Conservation (phyloP, 805 yeast genomes). For the Spathaspora gorwiae region DNA sequence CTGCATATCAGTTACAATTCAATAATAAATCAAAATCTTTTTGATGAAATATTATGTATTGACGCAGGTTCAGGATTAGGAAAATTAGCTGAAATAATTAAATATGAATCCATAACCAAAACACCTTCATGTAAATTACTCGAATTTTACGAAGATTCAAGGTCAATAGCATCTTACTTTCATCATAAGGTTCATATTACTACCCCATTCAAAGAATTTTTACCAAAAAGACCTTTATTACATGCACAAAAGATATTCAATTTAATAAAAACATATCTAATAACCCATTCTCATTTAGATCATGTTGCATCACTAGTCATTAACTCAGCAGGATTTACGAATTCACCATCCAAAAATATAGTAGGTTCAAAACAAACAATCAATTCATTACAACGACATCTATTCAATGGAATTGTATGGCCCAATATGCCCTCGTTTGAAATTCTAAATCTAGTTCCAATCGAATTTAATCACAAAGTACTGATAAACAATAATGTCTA, state of each 20-base stretch:
- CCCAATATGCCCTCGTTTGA: slow-evolving; percentile 53
- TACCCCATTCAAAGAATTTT: slow-evolving; percentile 18
- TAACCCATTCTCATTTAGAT: slow-evolving; percentile 84
- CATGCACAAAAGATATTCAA: slow-evolving; percentile 17
- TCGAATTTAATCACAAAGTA: slow-evolving; percentile 11
- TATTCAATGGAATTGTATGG: slow-evolving; percentile 79
- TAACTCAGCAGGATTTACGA: slow-evolving; percentile 57
- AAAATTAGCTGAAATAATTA: slow-evolving; percentile 43
- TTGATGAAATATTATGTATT: slow-evolving; percentile 47
- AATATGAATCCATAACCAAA: slow-evolving; percentile 13
- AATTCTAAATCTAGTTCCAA: slow-evolving; percentile 17
- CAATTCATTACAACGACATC: slow-evolving; percentile 44
- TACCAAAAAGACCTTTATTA: slow-evolving; percentile 4
- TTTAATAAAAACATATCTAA: slow-evolving; percentile 41
- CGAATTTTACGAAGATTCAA: slow-evolving; percentile 27
- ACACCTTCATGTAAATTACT: slow-evolving; percentile 13
- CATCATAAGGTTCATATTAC: slow-evolving; percentile 13
- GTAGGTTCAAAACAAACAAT: slow-evolving; percentile 54
- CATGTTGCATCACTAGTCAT: slow-evolving; percentile 67
- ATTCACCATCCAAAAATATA: slow-evolving; percentile 35
- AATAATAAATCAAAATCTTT: slow-evolving; percentile 19
- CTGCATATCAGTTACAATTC: slow-evolving; percentile 36
- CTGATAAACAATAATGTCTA: slow-evolving; percentile 16
- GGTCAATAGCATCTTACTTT: slow-evolving; percentile 19
- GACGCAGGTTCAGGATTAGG: slow-evolving; percentile 80